A percentile compares a stretch with the other conserved stretches of the same genome.
Conservation (phyloP, 805 yeast genomes). For the Blastobotrys peoriensis region DNA sequence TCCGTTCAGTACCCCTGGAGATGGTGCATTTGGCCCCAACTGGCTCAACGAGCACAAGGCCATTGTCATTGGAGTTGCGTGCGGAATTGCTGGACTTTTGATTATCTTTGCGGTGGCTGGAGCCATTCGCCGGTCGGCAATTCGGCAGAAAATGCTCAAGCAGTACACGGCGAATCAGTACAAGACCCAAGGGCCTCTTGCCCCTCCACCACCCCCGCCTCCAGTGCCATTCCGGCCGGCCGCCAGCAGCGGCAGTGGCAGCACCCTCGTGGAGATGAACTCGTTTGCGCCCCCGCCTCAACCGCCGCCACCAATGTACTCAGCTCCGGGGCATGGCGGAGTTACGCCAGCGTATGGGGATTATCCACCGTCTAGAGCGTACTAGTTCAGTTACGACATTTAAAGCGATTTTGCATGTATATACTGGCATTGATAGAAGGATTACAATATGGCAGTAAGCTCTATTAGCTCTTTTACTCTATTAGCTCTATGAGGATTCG, state of each 20-base stretch:
- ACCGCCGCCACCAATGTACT: background rate
- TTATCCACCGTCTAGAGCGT: no score
- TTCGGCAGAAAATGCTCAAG: background rate
- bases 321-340: no score
- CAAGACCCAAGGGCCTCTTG: background rate
- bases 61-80: conserved; percentile 21
- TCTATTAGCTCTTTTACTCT: no score
- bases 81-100: conserved; percentile 19
- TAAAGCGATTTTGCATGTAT: no score
- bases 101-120: conserved; percentile 4
- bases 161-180: background rate
- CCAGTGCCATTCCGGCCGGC: background rate
- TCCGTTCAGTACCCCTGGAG: conserved; percentile 15
- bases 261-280: background rate
- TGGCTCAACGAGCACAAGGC: conserved; percentile 20
- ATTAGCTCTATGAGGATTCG: no score
- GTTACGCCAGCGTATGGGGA: no score
- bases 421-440: no score
- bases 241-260: background rate
- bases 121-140: background rate
- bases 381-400: no score
- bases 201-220: conserved; percentile 3
- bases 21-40: conserved; percentile 4
- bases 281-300: background rate
- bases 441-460: no score